Base-by-base conservation (phyloP, 2,329 filamentous ascomycete genomes). In the Ophiostoma montium region DNA sequence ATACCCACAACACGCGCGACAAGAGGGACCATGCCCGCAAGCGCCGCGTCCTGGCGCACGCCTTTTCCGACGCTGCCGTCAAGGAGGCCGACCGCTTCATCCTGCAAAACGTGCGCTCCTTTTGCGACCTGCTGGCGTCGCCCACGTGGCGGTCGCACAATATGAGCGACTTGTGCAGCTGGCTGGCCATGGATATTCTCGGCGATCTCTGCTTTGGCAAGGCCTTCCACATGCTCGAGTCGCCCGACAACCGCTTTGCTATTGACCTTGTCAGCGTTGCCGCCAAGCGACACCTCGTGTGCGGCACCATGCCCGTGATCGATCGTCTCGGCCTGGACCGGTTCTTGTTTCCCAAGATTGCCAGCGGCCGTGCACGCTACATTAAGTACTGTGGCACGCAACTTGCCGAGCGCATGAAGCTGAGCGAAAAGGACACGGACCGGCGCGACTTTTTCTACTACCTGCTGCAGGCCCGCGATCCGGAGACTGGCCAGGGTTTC, bases 381-480 rank as follows among this genome's bases (percentile, higher is more conserved):
- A 83, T 86, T 73, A 71, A 73, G 47, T 85, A 85, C 65, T 82
- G 78, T 62, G 78, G 80, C 46, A 67, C 70, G 2, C 82, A 85
- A 63, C 71, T 84, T 36, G 72, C 72, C 13, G 76, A 84, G 58
- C 74, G 82, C 21, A 83, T 80, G 45, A 76, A 78, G 53, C 66
- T 82, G 23, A 80, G 80, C 27, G 77, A 78, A 55, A 77, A 75
- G 55, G 79, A 74, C 44, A 79, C 78, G 57, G 42, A 44, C 30
- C 80, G 82, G 32, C 78, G 80, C 50, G 83, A 86, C 60, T 86
- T 86, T 67, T 86, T 86, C 66, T 80, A 84, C 63, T 80, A 86
- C 61, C 71, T 87, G 11, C 72, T 86, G 52, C 80, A 80, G 58
- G 82, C 82, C 8, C 75, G 75, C 35, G 82, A 86, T 55, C 80